These are phyloP conservation scores for Penicillium sp. DNA, from an alignment of 2,329 filamentous ascomycete species.

Conservation along the genomic window DNA sequence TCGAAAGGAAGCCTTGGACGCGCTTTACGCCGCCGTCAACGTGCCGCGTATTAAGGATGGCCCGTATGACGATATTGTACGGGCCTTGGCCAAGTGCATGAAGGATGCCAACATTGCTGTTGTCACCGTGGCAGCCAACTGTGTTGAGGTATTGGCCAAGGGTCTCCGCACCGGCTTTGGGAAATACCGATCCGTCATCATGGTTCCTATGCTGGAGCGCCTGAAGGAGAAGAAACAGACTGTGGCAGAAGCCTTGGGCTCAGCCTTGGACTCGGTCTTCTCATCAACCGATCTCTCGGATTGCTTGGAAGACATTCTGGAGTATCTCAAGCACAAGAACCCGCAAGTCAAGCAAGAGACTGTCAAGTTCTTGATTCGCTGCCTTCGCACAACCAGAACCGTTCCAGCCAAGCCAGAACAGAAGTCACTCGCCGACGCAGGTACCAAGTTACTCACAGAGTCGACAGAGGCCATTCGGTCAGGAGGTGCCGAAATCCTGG, in stretches of 20 bases:
- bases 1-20: slow-evolving; percentile 90
- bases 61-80: slow-evolving; percentile 81
- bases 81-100: slow-evolving; percentile 91
- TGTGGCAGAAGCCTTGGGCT: slow-evolving; percentile 84
- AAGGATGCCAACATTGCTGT: slow-evolving; percentile 98
- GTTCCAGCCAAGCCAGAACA: slow-evolving; percentile 86
- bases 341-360: slow-evolving; percentile 97
- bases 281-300: slow-evolving; percentile 73
- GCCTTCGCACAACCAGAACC: slow-evolving; percentile 78
- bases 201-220: slow-evolving; percentile 90
- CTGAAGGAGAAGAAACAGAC: slow-evolving; percentile 95
- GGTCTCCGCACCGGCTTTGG: slow-evolving; percentile 77
- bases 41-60: slow-evolving; percentile 91
- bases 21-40: slow-evolving; percentile 74
- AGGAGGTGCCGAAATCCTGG: slow-evolving; percentile 87
- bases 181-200: slow-evolving; percentile 79
- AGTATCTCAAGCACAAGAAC: slow-evolving; percentile 91
- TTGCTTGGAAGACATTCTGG: slow-evolving; percentile 85
- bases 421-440: slow-evolving; percentile 80
- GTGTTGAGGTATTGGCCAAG: slow-evolving; percentile 85
- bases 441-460: slow-evolving; percentile 88
- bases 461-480: slow-evolving; percentile 83
- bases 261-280: slow-evolving; percentile 76
- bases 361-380: slow-evolving; percentile 89
- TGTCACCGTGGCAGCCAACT: slow-evolving; percentile 89